Conservation (phyloP, 768 basidiomycete species). For the Leucosporidium yakuticum region DNA sequence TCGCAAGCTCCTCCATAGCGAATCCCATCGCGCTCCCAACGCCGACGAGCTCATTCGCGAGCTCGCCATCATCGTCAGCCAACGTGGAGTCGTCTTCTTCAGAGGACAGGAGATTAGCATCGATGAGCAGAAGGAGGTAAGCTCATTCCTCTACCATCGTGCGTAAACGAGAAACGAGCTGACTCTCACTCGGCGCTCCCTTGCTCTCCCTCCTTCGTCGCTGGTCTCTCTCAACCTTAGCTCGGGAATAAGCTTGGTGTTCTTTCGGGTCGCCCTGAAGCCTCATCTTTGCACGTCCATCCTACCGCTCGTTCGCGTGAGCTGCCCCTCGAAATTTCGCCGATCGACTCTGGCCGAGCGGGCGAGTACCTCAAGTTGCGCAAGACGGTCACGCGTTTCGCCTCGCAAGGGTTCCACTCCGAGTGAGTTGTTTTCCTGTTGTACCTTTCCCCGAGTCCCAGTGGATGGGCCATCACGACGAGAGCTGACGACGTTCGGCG, state of each 20-base stretch:
- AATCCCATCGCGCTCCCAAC: constrained; percentile 47
- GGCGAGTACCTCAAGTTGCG: not conserved
- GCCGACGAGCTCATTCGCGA: constrained; percentile 54
- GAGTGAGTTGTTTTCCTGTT: constrained; percentile 1
- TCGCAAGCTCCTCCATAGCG: no score
- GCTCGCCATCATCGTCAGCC: constrained; percentile 52
- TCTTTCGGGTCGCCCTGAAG: not conserved
- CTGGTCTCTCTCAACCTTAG: no score
- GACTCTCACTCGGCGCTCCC: no score
- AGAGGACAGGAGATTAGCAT: constrained; percentile 1
- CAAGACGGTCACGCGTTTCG: not conserved
- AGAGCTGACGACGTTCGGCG: not conserved
- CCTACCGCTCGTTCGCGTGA: no score
- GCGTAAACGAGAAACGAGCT: no score
- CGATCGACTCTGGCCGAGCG: constrained; percentile 48
- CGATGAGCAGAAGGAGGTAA: constrained; percentile 8
- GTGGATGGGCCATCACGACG: not conserved
- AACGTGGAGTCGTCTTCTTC: constrained; percentile 47
- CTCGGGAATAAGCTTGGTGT: constrained; percentile 5
- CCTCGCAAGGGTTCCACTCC: constrained; percentile 1
- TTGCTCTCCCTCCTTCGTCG: no score
- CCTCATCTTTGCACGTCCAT: constrained; percentile 8
- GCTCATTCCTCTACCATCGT: not conserved
- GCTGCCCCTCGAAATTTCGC: constrained; percentile 50
- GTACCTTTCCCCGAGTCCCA: no score